phyloP scores from a whole-genome alignment of 352 stramenopile species.

The Globisporangium echinulatum region DNA sequence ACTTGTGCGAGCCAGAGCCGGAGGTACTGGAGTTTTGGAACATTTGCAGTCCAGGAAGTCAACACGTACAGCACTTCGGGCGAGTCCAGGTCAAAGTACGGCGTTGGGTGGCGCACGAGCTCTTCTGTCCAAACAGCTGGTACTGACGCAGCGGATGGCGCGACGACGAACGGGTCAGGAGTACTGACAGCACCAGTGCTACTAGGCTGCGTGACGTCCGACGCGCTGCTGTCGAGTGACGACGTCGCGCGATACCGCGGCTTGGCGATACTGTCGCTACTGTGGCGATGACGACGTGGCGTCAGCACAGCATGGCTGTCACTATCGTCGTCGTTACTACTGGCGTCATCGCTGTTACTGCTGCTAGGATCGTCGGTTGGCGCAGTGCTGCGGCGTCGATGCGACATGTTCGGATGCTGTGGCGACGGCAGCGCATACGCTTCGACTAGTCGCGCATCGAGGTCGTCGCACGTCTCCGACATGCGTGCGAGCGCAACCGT shows the following conservation, averaged over 20 bases:
- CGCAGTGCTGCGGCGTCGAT: neutral
- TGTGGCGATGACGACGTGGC: neutral
- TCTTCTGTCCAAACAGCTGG: constrained; percentile 49
- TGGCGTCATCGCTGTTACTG: neutral
- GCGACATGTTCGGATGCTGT: neutral
- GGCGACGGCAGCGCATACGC: constrained; percentile 5
- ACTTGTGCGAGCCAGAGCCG: constrained; percentile 60
- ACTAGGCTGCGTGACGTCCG: constrained; percentile 6
- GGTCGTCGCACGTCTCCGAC: constrained; percentile 25
- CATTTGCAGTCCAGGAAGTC: constrained; percentile 52
- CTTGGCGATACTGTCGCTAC: neutral
- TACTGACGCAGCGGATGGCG: neutral
- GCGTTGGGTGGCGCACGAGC: constrained; percentile 60
- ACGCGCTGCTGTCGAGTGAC: constrained; percentile 8
- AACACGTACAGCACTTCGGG: constrained; percentile 72
- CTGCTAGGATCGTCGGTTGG: neutral
- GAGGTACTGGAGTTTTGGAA: constrained; percentile 63
- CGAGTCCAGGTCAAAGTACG: constrained; percentile 65
- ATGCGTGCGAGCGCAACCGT: constrained; percentile 24
- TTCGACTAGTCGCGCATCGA: constrained; percentile 15
- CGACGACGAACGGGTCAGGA: too few relatives aligned
- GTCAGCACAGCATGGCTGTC: neutral
- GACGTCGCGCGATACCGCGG: neutral
- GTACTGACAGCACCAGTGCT: constrained; percentile 7
- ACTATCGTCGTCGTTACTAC: neutral